phyloP scores from a whole-genome alignment of 768 basidiomycete species.

The Galerina marginata region DNA sequence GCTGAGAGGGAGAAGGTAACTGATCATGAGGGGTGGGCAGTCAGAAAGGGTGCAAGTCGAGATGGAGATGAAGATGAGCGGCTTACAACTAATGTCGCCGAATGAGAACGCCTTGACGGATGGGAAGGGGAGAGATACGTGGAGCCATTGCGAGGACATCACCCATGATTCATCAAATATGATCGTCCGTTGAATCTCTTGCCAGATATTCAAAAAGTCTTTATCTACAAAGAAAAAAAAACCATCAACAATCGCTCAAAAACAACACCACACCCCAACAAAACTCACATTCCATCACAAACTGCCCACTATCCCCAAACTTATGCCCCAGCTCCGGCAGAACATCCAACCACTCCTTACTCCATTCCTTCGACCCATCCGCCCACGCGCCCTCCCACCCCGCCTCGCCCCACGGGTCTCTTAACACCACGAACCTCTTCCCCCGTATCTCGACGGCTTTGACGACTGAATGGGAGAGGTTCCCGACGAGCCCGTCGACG shows the following conservation, averaged over 20 bases:
- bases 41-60: background rate
- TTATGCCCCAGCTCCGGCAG: conserved; percentile 47
- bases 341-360: conserved; percentile 50
- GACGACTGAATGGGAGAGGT: conserved; percentile 58
- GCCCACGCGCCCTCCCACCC: conserved; percentile 61
- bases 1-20: conserved; percentile 48
- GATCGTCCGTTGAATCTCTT: conserved; percentile 51
- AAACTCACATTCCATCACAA: conserved; percentile 54
- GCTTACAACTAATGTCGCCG: conserved; percentile 54
- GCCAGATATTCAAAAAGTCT: conserved; percentile 53
- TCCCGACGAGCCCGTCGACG: conserved; percentile 44
- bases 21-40: conserved; percentile 16
- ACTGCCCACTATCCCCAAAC: conserved; percentile 59
- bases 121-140: conserved; percentile 36
- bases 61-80: background rate
- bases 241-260: background rate
- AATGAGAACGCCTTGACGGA: conserved; percentile 44
- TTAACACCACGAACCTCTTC: conserved; percentile 55
- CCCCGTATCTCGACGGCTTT: conserved; percentile 50
- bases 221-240: conserved; percentile 37
- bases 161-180: conserved; percentile 57
- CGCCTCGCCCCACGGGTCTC: conserved; percentile 57
- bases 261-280: background rate
- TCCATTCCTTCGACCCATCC: conserved; percentile 65
- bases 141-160: conserved; percentile 57